A percentile compares a stretch with the other conserved stretches of the same genome.
These are phyloP conservation scores for Phytophthora sansomeana DNA, from an alignment of 352 stramenopile genomes.

Conservation along the genomic window DNA sequence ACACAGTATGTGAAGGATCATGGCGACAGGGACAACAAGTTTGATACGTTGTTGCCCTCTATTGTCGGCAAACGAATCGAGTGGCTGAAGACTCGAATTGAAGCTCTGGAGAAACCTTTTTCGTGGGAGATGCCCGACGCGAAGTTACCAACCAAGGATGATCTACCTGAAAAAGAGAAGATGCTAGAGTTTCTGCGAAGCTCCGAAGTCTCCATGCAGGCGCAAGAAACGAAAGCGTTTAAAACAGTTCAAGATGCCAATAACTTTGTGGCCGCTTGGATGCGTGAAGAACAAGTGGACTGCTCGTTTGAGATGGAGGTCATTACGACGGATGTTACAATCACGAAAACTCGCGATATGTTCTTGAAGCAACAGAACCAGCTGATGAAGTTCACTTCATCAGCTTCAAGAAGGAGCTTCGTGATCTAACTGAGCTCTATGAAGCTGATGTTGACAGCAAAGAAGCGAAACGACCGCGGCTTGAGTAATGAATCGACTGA, in stretches of 20 bases:
- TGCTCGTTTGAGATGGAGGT: conserved; percentile 9
- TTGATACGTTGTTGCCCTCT: not conserved
- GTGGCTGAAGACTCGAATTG: conserved; percentile 5
- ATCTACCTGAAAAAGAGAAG: not conserved
- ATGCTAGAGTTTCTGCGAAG: conserved; percentile 13
- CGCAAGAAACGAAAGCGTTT: not conserved
- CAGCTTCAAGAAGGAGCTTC: conserved; percentile 3
- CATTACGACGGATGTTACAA: not conserved
- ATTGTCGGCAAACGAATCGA: conserved; percentile 3
- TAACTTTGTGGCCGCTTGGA: conserved; percentile 13
- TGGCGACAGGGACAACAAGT: not conserved
- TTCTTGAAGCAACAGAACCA: conserved; percentile 2
- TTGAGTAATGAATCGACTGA: not conserved
- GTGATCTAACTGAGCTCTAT: not conserved
- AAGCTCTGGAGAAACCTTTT: not conserved
- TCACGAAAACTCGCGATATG: conserved; percentile 15
- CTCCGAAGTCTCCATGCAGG: not conserved
- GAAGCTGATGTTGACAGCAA: not conserved
- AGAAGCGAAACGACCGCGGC: not conserved
- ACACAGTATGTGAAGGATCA: not conserved
- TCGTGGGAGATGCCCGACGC: conserved; percentile 10
- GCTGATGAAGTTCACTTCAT: not conserved
- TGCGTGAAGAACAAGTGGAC: conserved; percentile 1
- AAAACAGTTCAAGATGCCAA: not conserved
- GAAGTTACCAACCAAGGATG: not conserved